Evolutionary conservation across 306 rosid species (phyloP).

Genomic region (Cicer arietinum): DNA sequence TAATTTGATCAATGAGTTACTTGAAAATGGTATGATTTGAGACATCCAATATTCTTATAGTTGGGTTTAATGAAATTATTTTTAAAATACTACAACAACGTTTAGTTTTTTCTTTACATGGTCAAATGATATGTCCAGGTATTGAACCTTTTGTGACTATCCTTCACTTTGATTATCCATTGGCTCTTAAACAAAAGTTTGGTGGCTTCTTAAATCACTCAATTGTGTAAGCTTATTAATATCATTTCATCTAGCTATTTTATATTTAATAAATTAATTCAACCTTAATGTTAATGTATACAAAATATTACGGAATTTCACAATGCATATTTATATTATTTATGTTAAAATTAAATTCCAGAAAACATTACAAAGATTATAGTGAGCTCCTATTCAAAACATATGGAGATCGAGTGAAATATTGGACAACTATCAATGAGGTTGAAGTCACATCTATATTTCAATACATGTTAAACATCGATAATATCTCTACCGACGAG

Average conservation of each 20-base stretch:
- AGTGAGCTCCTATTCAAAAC: too few species aligned
- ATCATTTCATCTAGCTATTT: background rate
- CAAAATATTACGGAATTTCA: background rate
- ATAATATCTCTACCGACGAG: too few species aligned
- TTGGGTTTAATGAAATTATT: too few species aligned
- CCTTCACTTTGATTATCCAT: constrained; percentile 34
- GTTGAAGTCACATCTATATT: too few species aligned
- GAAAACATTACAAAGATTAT: too few species aligned
- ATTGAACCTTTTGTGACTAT: constrained; percentile 41
- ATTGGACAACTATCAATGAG: too few species aligned
- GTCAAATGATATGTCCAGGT: constrained; percentile 5
- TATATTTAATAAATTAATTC: background rate
- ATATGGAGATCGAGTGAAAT: too few species aligned
- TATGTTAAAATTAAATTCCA: background rate
- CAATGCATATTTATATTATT: background rate
- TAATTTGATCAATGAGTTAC: too few species aligned
- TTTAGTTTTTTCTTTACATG: background rate
- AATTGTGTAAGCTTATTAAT: constrained; percentile 40
- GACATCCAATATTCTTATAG: too few species aligned
- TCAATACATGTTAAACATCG: too few species aligned
- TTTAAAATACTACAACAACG: background rate
- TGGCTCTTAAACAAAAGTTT: background rate
- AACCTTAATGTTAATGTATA: background rate
- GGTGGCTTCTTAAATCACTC: constrained; percentile 40
- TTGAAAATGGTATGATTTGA: too few species aligned